A percentile compares a stretch with the other conserved stretches of the same genome.
Conservation (phyloP, 805 yeast genomes). For the Millerago galiae region DNA sequence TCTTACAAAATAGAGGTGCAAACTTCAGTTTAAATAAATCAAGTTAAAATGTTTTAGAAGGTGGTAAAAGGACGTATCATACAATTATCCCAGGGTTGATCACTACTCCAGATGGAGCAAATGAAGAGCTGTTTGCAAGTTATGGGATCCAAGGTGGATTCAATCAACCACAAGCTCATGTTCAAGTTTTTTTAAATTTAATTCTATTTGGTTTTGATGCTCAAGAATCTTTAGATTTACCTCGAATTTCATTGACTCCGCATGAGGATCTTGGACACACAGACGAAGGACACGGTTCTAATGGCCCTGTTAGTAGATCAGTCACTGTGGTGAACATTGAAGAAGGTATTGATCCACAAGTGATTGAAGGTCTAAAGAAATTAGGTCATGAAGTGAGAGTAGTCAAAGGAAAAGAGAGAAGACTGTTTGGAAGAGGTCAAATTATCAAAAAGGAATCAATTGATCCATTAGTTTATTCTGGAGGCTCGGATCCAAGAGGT, state of each 20-base stretch:
- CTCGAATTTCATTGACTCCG: conserved; percentile 61
- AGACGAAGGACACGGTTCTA: conserved; percentile 53
- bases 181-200: conserved; percentile 68
- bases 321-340: conserved; percentile 58
- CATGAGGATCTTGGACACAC: conserved; percentile 34
- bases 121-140: conserved; percentile 53
- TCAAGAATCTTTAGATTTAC: conserved; percentile 70
- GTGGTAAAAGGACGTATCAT: conserved; percentile 71
- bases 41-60: conserved; percentile 55
- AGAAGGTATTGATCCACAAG: conserved; percentile 49
- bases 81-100: conserved; percentile 82
- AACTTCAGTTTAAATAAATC: conserved; percentile 60
- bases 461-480: conserved; percentile 45
- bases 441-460: conserved; percentile 48
- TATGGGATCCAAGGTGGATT: conserved; percentile 85
- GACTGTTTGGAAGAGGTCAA: conserved; percentile 65
- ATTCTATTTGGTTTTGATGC: conserved; percentile 56
- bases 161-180: conserved; percentile 82
- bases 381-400: conserved; percentile 54
- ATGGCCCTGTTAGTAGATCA: conserved; percentile 57
- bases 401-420: conserved; percentile 36
- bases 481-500: conserved; percentile 78
- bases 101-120: conserved; percentile 36
- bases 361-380: conserved; percentile 36
- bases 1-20: conserved; percentile 70